Percentiles rank a stretch among this genome's conserved stretches.
These are phyloP conservation scores for Vitis rotundifolia DNA, from an alignment of 164 flowering plant genomes.

Conservation along the genomic window DNA sequence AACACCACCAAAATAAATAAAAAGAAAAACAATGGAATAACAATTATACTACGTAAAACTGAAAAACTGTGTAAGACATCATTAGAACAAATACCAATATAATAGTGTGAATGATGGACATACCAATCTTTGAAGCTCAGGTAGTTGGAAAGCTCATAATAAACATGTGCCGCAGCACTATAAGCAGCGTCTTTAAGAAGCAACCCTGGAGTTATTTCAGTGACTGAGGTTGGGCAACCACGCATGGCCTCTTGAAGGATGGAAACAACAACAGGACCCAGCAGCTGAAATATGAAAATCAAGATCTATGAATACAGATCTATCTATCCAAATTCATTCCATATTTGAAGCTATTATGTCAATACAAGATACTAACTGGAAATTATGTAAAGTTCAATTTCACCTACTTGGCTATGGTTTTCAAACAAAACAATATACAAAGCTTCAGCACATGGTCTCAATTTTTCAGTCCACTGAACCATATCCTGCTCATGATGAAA, in stretches of 20 bases:
- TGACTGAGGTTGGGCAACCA: slow-evolving; percentile 73
- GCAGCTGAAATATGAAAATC: slow-evolving; percentile 50
- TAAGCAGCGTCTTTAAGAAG: slow-evolving; percentile 99
- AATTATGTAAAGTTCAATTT: neutral
- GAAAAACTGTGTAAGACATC: neutral
- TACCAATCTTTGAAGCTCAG: slow-evolving; percentile 94
- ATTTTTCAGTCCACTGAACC: slow-evolving; percentile 91
- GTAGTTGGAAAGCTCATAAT: slow-evolving; percentile 90
- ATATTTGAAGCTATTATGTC: neutral
- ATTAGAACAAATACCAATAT: neutral
- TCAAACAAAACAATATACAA: slow-evolving; percentile 92
- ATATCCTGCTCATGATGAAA: slow-evolving; percentile 99
- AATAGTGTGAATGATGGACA: slow-evolving; percentile 3
- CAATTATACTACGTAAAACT: no score
- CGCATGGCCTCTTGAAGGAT: slow-evolving; percentile 94
- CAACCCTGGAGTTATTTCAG: slow-evolving; percentile 78
- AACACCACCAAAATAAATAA: no score
- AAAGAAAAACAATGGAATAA: no score
- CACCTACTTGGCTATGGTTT: slow-evolving; percentile 77
- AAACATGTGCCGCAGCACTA: slow-evolving; percentile 93
- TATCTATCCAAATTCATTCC: neutral
- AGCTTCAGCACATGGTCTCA: slow-evolving; percentile 99
- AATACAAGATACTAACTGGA: slow-evolving; percentile 1
- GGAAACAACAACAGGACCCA: slow-evolving; percentile 93
- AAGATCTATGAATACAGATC: slow-evolving; percentile 10